Percentiles rank a stretch among this genome's conserved stretches.
phyloP scores from a whole-genome alignment of 345 rosid species.

The Schrenkiella parvula region DNA sequence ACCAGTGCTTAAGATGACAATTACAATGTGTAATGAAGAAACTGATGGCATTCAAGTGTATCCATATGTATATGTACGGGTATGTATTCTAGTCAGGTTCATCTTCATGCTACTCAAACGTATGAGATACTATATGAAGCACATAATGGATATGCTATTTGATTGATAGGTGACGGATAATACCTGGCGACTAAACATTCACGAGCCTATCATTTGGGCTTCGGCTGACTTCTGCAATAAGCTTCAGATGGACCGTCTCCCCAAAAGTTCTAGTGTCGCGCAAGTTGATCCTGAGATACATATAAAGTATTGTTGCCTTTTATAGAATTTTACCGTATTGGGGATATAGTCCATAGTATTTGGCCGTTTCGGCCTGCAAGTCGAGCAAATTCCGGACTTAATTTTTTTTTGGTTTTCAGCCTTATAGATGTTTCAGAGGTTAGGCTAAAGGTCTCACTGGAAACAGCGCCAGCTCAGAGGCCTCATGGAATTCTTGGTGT shows the following conservation, averaged over 20 bases:
- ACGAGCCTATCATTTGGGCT: slow-evolving; percentile 99
- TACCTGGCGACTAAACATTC: slow-evolving; percentile 83
- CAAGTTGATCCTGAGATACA: slow-evolving; percentile 97
- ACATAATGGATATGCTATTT: slow-evolving; percentile 18
- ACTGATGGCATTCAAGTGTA: slow-evolving; percentile 73
- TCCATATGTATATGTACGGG: slow-evolving; percentile 89
- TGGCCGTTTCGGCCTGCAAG: slow-evolving; percentile 13
- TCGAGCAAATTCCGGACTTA: slow-evolving; percentile 1
- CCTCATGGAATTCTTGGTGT: slow-evolving; percentile 92
- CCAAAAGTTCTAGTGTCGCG: slow-evolving; percentile 61
- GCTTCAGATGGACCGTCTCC: slow-evolving; percentile 77
- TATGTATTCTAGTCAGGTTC: slow-evolving; percentile 34
- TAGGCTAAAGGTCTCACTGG: slow-evolving; percentile 79
- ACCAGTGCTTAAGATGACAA: slow-evolving; percentile 91
- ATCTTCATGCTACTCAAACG: slow-evolving; percentile 5
- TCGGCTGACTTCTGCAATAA: slow-evolving; percentile 65
- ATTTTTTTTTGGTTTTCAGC: slow-evolving; percentile 48
- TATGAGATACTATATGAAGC: slow-evolving; percentile 10
- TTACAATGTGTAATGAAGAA: slow-evolving; percentile 73
- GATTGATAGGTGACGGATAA: slow-evolving; percentile 70
- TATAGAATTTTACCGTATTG: background rate
- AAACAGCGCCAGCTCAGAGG: slow-evolving; percentile 89
- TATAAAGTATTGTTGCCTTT: slow-evolving; percentile 55
- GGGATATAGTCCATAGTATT: background rate
- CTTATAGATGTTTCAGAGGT: slow-evolving; percentile 92